A percentile compares a stretch with the other conserved stretches of the same genome.
Evolutionary conservation across 75 land plant genomes (phyloP).

Genomic region (Isoetes taiwanensis): DNA sequence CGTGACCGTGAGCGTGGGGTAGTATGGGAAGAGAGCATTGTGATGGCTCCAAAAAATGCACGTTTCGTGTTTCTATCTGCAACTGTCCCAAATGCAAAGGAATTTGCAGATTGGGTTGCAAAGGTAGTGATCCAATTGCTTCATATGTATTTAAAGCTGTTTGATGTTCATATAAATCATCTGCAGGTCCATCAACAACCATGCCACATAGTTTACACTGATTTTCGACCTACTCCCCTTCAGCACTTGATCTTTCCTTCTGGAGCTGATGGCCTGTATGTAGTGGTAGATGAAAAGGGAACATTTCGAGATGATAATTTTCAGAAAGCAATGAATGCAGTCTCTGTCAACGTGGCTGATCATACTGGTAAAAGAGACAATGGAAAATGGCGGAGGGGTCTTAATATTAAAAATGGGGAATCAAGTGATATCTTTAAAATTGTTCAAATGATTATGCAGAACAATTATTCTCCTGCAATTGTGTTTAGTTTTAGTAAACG

Average conservation of each 20-base stretch:
- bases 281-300: constrained; percentile 92
- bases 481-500: constrained; percentile 98
- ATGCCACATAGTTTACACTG: constrained; percentile 97
- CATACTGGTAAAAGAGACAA: constrained; percentile 44
- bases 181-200: constrained; percentile 94
- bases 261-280: constrained; percentile 81
- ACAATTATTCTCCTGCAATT: constrained; percentile 95
- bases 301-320: constrained; percentile 92
- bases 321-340: constrained; percentile 90
- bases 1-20: constrained; percentile 96
- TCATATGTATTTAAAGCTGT: neutral
- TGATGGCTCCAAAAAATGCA: constrained; percentile 96
- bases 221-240: constrained; percentile 93
- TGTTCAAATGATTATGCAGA: constrained; percentile 88
- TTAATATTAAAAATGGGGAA: constrained; percentile 43
- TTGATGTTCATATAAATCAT: neutral
- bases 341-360: constrained; percentile 37
- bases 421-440: constrained; percentile 93
- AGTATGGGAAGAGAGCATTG: constrained; percentile 99
- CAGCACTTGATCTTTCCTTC: constrained; percentile 93
- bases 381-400: constrained; percentile 57
- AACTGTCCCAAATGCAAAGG: constrained; percentile 97
- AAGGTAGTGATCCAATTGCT: constrained; percentile 59
- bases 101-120: constrained; percentile 99
- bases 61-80: constrained; percentile 97